Evolutionary conservation across 805 yeast species (phyloP), one percentile per base, ranked within the genome.

Genomic region (Danielia reshetovae): DNA sequence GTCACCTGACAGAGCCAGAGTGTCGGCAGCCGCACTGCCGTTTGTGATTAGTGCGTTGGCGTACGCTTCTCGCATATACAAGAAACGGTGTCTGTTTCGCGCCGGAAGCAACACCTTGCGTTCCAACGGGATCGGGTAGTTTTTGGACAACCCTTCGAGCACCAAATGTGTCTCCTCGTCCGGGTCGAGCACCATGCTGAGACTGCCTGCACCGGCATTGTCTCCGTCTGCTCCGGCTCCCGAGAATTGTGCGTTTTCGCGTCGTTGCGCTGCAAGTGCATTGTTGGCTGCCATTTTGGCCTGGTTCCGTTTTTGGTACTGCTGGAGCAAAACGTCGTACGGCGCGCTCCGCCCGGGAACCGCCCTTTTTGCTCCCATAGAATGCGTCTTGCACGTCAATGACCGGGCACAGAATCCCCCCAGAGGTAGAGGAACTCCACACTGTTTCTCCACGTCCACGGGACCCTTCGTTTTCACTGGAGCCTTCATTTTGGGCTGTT

Each of bases 321-420:
- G 89, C 14, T 89, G 87, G 36, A 93, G 67, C 34, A 93, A 66
- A 18, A 78, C 79, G 57, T 93, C 98, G 61, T 88, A 93, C 0
- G 96, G 88, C 6, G 93, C 89, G 23, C 95, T 80, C 49, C 98
- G 74, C 8, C 98, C 98, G 12, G 77, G 79, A 14, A 93, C 98
- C 1, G 96, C 89, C 49, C 98, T 75, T 52, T 93, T 93, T 18
- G 97, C 96, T 22, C 97, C 97, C 96, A 93, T 89, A 1, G 97
- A 86, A 60, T 93, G 98, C 0, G 97, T 88, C 56, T 93, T 93
- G 71, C 98, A 93, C 0, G 98, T 93, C 40, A 93, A 68, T 0
- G 97, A 88, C 32, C 98, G 73, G 4, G 97, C 97, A 69, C 98
- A 93, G 48, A 79, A 82, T 0, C 94, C 95, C n/a, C 97, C 97